phyloP scores from a whole-genome alignment of 805 yeast genomes.

The Yarrowia sp. region DNA sequence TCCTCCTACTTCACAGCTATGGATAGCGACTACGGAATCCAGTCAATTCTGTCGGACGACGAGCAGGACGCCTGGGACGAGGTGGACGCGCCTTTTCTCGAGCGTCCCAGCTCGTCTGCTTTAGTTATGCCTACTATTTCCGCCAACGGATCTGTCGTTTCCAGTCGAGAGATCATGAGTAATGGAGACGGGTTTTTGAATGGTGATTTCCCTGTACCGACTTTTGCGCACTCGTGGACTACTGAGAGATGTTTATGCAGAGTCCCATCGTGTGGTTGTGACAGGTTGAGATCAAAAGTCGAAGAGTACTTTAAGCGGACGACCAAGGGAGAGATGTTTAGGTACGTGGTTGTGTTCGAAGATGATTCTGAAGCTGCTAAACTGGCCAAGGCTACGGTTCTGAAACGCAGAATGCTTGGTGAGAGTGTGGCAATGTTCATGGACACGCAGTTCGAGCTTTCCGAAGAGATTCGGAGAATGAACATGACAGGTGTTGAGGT shows the following conservation, averaged over 20 bases:
- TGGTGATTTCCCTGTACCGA: conserved; percentile 14
- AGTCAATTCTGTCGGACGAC: conserved; percentile 34
- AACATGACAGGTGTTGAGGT: neutral
- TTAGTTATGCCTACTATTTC: conserved; percentile 17
- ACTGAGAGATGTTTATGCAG: neutral
- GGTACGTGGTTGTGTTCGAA: neutral
- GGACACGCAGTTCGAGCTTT: neutral
- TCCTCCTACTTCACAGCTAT: neutral
- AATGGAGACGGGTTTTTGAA: conserved; percentile 17
- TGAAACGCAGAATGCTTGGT: neutral
- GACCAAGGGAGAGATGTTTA: neutral
- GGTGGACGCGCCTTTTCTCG: conserved; percentile 23
- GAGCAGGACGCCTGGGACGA: conserved; percentile 21
- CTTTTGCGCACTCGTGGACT: neutral
- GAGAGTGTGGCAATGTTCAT: neutral
- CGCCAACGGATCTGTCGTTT: conserved; percentile 11
- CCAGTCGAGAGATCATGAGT: conserved; percentile 2
- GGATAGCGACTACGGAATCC: conserved; percentile 32
- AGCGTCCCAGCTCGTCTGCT: conserved; percentile 12
- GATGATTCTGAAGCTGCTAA: neutral
- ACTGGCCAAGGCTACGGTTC: neutral
- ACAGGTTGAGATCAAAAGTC: neutral
- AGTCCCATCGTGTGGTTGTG: neutral
- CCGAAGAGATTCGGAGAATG: neutral
- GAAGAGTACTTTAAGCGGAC: neutral